A percentile compares a stretch with the other conserved stretches of the same genome.
Evolutionary conservation across 371 early-diverging fungal species (phyloP).

Genomic region (Chytridium lagenaria): DNA sequence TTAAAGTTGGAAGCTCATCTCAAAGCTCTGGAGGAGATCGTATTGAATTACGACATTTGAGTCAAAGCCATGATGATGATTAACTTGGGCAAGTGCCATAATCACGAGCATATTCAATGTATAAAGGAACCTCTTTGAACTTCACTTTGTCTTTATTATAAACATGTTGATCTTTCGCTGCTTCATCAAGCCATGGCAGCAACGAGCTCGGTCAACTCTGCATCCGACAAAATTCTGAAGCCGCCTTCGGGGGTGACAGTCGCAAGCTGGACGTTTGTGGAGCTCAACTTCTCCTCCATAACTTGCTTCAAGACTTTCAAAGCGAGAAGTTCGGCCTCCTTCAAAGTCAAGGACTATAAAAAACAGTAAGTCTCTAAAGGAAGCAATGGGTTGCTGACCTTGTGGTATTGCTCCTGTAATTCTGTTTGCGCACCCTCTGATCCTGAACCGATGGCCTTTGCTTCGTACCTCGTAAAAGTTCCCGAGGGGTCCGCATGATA

Average conservation of each 20-base stretch:
- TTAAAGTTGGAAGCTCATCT: constrained; percentile 65
- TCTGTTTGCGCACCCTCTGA: constrained; percentile 98
- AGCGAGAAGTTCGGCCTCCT: constrained; percentile 87
- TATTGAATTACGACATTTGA: too few relatives aligned
- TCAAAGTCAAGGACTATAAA: constrained; percentile 75
- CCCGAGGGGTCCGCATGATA: constrained; percentile 97
- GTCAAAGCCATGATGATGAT: too few relatives aligned
- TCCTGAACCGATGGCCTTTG: constrained; percentile 98
- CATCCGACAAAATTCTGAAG: constrained; percentile 78
- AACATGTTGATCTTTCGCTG: neutral
- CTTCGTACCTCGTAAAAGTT: constrained; percentile 89
- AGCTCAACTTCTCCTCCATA: constrained; percentile 99
- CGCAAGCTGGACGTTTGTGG: constrained; percentile 95
- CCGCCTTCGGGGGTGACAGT: constrained; percentile 80
- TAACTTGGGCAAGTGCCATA: neutral
- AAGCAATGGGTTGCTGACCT: constrained; percentile 44
- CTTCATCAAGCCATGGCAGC: constrained; percentile 21
- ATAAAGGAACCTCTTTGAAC: too few relatives aligned
- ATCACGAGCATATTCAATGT: neutral
- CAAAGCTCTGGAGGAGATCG: too few relatives aligned
- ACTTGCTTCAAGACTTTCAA: constrained; percentile 98
- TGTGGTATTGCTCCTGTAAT: constrained; percentile 94
- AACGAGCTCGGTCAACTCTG: constrained; percentile 48
- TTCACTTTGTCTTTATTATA: neutral
- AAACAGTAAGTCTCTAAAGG: neutral